Conservation (phyloP, 345 rosid species). For the Populus nigra region DNA sequence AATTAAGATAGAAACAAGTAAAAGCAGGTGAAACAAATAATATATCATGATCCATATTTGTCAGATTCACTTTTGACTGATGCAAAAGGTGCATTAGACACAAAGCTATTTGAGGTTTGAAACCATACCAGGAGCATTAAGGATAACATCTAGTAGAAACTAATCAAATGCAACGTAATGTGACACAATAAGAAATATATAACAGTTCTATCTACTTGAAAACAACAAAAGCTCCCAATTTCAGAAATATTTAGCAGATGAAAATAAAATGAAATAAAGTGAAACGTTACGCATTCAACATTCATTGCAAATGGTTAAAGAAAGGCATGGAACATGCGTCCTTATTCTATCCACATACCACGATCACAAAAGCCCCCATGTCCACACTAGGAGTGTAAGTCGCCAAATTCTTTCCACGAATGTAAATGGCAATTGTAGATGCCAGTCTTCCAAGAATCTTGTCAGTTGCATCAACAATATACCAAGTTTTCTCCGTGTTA, state of each 20-base stretch:
- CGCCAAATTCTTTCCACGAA: conserved; percentile 89
- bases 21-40: background rate
- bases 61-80: no score
- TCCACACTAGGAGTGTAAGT: conserved; percentile 95
- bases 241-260: no score
- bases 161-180: background rate
- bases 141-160: background rate
- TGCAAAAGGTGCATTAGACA: background rate
- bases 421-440: conserved; percentile 78
- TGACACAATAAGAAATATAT: background rate
- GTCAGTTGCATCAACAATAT: conserved; percentile 84
- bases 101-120: background rate
- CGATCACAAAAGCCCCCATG: conserved; percentile 98
- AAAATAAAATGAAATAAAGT: no score
- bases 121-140: background rate
- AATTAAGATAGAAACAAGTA: no score
- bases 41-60: background rate
- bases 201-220: background rate
- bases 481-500: conserved; percentile 84
- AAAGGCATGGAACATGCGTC: background rate
- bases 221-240: background rate
- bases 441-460: conserved; percentile 87
- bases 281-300: background rate
- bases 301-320: background rate
- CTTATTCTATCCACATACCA: conserved; percentile 53